These are phyloP conservation scores for Mrakia gelida DNA, from an alignment of 768 basidiomycete species.

Conservation along the genomic window DNA sequence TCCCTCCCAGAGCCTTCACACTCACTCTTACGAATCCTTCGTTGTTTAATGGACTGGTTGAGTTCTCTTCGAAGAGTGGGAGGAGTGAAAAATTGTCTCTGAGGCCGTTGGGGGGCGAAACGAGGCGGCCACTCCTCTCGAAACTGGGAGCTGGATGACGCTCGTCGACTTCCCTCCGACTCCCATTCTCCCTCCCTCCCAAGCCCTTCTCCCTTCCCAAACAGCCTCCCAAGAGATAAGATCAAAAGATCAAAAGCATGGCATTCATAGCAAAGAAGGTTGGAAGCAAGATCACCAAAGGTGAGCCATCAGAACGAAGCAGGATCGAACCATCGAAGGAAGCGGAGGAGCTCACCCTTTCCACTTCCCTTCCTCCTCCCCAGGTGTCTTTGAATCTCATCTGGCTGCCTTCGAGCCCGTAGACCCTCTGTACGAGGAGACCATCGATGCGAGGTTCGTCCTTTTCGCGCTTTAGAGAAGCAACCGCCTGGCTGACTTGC, in stretches of 20 bases:
- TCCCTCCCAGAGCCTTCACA: no score
- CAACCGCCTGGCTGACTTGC: background rate
- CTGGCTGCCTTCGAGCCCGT: constrained; percentile 20
- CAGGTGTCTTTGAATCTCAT: constrained; percentile 2
- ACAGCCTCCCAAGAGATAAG: background rate
- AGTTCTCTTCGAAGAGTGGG: no score
- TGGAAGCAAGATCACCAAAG: constrained; percentile 4
- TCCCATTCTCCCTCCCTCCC: background rate
- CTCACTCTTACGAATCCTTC: no score
- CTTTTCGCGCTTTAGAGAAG: background rate
- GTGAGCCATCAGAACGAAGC: background rate
- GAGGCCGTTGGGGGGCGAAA: background rate
- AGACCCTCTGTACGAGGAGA: constrained; percentile 23
- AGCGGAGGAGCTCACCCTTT: background rate
- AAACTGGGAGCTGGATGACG: background rate
- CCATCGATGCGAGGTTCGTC: constrained; percentile 1
- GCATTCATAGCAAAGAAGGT: constrained; percentile 23
- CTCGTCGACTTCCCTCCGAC: background rate
- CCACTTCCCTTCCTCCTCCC: no score
- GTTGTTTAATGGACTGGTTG: no score
- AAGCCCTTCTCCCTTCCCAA: background rate
- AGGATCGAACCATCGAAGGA: background rate
- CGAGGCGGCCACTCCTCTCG: background rate
- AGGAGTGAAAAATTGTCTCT: no score
- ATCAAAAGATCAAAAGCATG: background rate